phyloP scores from a whole-genome alignment of 257 asterid species.

The Lycium barbarum region DNA sequence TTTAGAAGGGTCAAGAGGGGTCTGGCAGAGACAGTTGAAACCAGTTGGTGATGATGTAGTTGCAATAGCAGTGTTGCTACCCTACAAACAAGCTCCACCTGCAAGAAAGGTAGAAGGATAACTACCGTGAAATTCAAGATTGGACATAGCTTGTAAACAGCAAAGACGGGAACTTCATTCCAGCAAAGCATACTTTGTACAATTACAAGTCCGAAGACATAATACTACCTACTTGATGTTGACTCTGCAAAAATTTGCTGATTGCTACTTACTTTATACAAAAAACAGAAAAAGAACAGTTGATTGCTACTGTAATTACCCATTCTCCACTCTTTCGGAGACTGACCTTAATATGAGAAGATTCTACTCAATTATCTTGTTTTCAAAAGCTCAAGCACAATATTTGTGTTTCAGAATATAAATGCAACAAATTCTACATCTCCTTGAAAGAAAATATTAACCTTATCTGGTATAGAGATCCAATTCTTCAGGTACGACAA shows the following conservation, averaged over 20 bases:
- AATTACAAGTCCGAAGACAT: background rate
- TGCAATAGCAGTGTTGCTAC: slow-evolving; percentile 74
- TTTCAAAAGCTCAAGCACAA: background rate
- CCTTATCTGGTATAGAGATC: slow-evolving; percentile 84
- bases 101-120: slow-evolving; percentile 34
- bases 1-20: slow-evolving; percentile 73
- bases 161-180: slow-evolving; percentile 2
- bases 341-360: slow-evolving; percentile 9
- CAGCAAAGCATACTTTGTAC: slow-evolving; percentile 2
- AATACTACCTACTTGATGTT: background rate
- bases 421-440: background rate
- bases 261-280: background rate
- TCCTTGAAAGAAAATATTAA: slow-evolving; percentile 26
- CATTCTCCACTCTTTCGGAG: background rate
- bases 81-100: slow-evolving; percentile 95
- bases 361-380: background rate
- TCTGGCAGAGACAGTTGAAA: slow-evolving; percentile 78
- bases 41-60: slow-evolving; percentile 81
- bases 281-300: background rate
- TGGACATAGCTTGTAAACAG: background rate
- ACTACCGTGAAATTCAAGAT: background rate
- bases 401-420: background rate
- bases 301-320: slow-evolving; percentile 9
- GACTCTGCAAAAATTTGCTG: background rate
- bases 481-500: slow-evolving; percentile 82